Evolutionary conservation across 768 basidiomycete species (phyloP).

Genomic region (Grammothele lineata): DNA sequence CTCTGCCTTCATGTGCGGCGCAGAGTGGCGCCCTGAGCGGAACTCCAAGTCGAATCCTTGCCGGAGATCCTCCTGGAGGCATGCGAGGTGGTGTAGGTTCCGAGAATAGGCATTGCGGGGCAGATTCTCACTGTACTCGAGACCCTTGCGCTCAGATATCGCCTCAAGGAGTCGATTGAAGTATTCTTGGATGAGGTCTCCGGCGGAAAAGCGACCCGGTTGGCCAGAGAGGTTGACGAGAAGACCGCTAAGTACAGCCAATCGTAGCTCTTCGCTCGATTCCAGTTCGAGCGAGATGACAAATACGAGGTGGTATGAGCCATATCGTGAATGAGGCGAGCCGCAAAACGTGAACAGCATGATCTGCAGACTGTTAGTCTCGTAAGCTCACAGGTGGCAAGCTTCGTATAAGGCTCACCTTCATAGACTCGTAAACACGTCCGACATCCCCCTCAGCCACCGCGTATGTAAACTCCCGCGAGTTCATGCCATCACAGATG

Average conservation of each 20-base stretch:
- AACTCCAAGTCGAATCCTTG: not conserved
- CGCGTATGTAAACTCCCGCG: constrained; percentile 24
- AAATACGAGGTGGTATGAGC: constrained; percentile 30
- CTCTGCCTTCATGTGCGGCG: constrained; percentile 16
- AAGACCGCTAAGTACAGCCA: constrained; percentile 13
- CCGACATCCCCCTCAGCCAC: constrained; percentile 32
- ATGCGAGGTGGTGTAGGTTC: constrained; percentile 20
- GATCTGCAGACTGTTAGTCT: not conserved
- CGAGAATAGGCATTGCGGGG: constrained; percentile 23
- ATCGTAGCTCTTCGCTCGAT: constrained; percentile 17
- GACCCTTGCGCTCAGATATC: constrained; percentile 16
- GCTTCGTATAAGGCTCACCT: constrained; percentile 17
- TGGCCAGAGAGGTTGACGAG: constrained; percentile 28
- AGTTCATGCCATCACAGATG: constrained; percentile 9
- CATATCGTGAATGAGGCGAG: constrained; percentile 30
- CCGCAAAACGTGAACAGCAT: constrained; percentile 33
- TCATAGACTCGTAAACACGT: constrained; percentile 29
- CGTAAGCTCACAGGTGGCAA: too few relatives aligned
- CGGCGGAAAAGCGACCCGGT: constrained; percentile 20
- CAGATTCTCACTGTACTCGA: constrained; percentile 20
- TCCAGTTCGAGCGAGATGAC: constrained; percentile 29
- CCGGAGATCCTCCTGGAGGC: constrained; percentile 19
- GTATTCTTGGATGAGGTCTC: constrained; percentile 28
- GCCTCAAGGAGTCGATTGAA: constrained; percentile 22
- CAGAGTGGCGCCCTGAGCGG: constrained; percentile 16